phyloP scores from a whole-genome alignment of 179 eudicot species.

The Gypsophila paniculata region DNA sequence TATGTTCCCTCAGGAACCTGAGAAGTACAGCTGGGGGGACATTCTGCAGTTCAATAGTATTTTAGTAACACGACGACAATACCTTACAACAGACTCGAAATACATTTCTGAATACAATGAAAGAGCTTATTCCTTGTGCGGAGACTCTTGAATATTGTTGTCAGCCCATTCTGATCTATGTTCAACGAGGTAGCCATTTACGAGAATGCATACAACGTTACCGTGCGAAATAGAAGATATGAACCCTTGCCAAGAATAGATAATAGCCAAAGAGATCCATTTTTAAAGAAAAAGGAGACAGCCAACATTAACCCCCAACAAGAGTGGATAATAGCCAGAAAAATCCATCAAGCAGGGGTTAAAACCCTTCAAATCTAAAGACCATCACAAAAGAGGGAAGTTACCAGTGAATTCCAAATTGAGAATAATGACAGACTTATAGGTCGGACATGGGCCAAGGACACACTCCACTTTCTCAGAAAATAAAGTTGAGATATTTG shows the following conservation, averaged over 20 bases:
- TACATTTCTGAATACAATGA: background rate
- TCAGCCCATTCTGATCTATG: too few relatives aligned
- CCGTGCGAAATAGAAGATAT: background rate
- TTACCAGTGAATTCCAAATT: background rate
- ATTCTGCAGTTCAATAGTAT: constrained; percentile 41
- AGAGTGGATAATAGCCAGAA: background rate
- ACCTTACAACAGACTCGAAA: background rate
- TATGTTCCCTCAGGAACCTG: constrained; percentile 76
- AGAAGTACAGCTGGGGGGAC: constrained; percentile 83
- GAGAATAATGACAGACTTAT: background rate
- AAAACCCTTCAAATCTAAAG: background rate
- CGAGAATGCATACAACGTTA: background rate
- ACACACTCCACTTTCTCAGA: too few relatives aligned
- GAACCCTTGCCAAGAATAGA: background rate
- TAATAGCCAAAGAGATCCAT: background rate
- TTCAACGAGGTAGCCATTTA: constrained; percentile 2
- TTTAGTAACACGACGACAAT: background rate
- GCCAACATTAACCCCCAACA: too few relatives aligned
- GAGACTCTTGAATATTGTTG: too few relatives aligned
- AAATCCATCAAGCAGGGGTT: background rate
- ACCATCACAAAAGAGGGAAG: background rate
- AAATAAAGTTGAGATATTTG: too few relatives aligned
- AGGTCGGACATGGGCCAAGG: background rate
- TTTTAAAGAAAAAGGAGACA: too few relatives aligned
- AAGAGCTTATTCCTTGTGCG: too few relatives aligned